phyloP scores from a whole-genome alignment of 306 rosid genomes.

The Phaseolus lunatus region DNA sequence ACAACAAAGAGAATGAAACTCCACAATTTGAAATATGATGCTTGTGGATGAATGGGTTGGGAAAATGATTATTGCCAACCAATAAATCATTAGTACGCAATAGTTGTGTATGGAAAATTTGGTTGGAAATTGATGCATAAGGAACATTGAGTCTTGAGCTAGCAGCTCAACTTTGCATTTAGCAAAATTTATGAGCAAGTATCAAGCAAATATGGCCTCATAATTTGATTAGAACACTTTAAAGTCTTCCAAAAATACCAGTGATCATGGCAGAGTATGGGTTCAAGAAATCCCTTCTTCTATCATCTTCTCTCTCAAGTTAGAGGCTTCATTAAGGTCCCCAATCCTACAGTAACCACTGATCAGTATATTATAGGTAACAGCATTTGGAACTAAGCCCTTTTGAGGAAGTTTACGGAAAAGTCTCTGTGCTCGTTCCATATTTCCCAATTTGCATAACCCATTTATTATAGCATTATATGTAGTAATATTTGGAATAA shows the following conservation, averaged over 20 bases:
- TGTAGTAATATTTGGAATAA: conserved; percentile 70
- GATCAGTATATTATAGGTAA: conserved; percentile 76
- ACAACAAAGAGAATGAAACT: conserved; percentile 12
- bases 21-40: conserved; percentile 28
- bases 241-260: conserved; percentile 44
- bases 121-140: conserved; percentile 16
- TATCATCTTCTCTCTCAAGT: conserved; percentile 69
- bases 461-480: conserved; percentile 85
- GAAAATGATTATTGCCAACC: conserved; percentile 13
- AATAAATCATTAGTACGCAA: background rate
- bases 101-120: conserved; percentile 3
- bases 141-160: background rate
- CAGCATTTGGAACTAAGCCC: conserved; percentile 74
- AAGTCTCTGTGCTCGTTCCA: conserved; percentile 75
- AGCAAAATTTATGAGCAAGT: conserved; percentile 31
- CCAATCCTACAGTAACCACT: conserved; percentile 68
- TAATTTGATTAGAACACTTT: conserved; percentile 47
- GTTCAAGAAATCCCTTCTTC: conserved; percentile 65
- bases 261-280: conserved; percentile 53
- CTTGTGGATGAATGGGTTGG: conserved; percentile 24
- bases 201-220: conserved; percentile 45
- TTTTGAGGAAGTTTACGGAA: conserved; percentile 70
- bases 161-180: conserved; percentile 33
- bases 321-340: conserved; percentile 66
- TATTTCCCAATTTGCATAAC: conserved; percentile 75